These are phyloP conservation scores for Coniochaeta sp. DNA, from an alignment of 2,329 filamentous ascomycete species.

Conservation along the genomic window DNA sequence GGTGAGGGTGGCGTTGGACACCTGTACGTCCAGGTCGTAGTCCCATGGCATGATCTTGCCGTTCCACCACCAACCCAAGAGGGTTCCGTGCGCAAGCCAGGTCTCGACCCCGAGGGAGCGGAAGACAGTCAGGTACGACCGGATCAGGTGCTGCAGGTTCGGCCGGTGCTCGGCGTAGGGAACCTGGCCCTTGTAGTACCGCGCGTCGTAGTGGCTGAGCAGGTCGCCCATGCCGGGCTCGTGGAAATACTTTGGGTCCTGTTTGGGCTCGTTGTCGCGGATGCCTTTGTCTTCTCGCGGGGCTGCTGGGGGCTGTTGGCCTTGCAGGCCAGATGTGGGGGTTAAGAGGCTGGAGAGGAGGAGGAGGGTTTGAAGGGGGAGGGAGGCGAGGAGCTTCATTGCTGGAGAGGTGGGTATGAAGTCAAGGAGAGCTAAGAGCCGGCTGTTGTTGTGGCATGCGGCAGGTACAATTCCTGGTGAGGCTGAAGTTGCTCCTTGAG, in stretches of 20 bases:
- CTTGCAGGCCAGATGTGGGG: neutral
- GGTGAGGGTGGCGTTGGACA: slow-evolving; percentile 57
- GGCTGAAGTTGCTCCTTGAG: neutral
- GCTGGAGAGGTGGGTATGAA: neutral
- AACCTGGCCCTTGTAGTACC: slow-evolving; percentile 59
- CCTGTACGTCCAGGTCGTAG: slow-evolving; percentile 76
- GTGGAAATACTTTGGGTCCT: slow-evolving; percentile 50
- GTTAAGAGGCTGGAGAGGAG: slow-evolving; percentile 4
- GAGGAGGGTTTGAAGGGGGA: slow-evolving; percentile 1
- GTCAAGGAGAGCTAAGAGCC: neutral
- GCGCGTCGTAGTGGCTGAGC: slow-evolving; percentile 65
- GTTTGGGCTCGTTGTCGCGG: slow-evolving; percentile 2
- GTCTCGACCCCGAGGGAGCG: slow-evolving; percentile 61
- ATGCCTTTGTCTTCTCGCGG: slow-evolving; percentile 15
- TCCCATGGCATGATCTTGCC: slow-evolving; percentile 73
- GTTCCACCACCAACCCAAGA: slow-evolving; percentile 90
- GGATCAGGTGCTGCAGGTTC: slow-evolving; percentile 61
- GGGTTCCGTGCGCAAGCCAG: slow-evolving; percentile 79
- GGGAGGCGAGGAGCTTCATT: neutral
- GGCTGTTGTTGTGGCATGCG: neutral
- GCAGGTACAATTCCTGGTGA: neutral
- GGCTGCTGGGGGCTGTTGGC: slow-evolving; percentile 1
- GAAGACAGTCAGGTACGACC: slow-evolving; percentile 65
- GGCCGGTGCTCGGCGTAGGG: slow-evolving; percentile 59
- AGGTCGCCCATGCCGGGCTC: slow-evolving; percentile 54